phyloP scores from a whole-genome alignment of 441 rosid genomes.

The Sinapis alba region DNA sequence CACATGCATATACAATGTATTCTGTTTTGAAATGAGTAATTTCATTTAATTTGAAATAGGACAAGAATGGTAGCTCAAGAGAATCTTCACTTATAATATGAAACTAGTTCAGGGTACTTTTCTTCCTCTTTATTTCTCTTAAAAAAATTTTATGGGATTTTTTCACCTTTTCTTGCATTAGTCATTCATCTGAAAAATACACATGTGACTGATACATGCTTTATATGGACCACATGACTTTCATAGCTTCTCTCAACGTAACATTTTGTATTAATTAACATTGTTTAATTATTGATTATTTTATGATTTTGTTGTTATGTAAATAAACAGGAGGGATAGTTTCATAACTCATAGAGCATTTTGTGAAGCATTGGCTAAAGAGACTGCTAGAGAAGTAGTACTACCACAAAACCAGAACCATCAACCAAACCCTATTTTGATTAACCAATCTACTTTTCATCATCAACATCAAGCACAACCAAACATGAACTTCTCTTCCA shows the following conservation, averaged over 20 bases:
- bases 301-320: slow-evolving; percentile 3
- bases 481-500: slow-evolving; percentile 30
- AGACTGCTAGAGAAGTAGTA: slow-evolving; percentile 54
- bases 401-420: slow-evolving; percentile 41
- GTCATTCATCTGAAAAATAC: slow-evolving; percentile 17
- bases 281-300: neutral
- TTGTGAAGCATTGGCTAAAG: slow-evolving; percentile 48
- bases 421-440: slow-evolving; percentile 24
- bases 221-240: slow-evolving; percentile 37
- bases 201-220: slow-evolving; percentile 32
- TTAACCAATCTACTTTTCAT: slow-evolving; percentile 29
- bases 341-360: slow-evolving; percentile 49
- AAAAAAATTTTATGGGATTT: neutral
- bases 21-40: slow-evolving; percentile 37
- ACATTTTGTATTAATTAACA: slow-evolving; percentile 7
- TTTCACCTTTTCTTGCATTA: slow-evolving; percentile 20
- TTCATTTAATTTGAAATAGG: slow-evolving; percentile 37
- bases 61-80: slow-evolving; percentile 40
- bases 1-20: slow-evolving; percentile 39
- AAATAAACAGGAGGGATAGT: slow-evolving; percentile 43
- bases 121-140: neutral
- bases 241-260: slow-evolving; percentile 18
- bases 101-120: slow-evolving; percentile 41
- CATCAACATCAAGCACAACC: slow-evolving; percentile 33
- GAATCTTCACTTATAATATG: slow-evolving; percentile 43